A percentile compares a stretch with the other conserved stretches of the same genome.
Conservation (phyloP, 345 rosid species). For the Bruguiera parviflora region DNA sequence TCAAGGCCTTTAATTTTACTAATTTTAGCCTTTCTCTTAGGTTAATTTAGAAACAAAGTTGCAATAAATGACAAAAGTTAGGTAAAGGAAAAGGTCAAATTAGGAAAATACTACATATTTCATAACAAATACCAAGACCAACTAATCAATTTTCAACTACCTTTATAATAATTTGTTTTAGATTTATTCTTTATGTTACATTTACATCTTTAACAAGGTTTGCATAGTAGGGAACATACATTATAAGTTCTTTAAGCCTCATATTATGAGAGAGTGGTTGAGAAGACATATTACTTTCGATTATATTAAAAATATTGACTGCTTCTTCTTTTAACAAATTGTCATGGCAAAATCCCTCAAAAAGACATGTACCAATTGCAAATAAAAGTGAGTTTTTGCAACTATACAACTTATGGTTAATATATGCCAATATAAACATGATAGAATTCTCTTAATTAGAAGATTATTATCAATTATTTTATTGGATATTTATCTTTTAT, state of each 20-base stretch:
- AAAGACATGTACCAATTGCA: slow-evolving; percentile 50
- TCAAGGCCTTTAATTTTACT: slow-evolving; percentile 71
- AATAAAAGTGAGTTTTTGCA: slow-evolving; percentile 2
- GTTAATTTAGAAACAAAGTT: slow-evolving; percentile 92
- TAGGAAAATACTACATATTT: not conserved
- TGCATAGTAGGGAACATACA: slow-evolving; percentile 62
- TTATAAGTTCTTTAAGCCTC: slow-evolving; percentile 69
- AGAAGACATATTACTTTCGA: slow-evolving; percentile 51
- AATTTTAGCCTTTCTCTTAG: slow-evolving; percentile 61
- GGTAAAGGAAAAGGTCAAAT: not conserved
- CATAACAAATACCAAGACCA: not conserved
- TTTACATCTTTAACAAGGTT: slow-evolving; percentile 72
- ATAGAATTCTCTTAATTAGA: too few relatives aligned
- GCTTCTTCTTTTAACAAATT: slow-evolving; percentile 82
- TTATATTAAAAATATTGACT: slow-evolving; percentile 49
- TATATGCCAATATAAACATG: not conserved
- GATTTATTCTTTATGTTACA: slow-evolving; percentile 57
- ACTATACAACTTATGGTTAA: not conserved
- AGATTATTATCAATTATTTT: too few relatives aligned
- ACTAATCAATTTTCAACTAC: slow-evolving; percentile 36
- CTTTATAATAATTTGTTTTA: slow-evolving; percentile 87
- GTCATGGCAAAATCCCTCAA: slow-evolving; percentile 89
- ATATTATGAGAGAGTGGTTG: slow-evolving; percentile 57
- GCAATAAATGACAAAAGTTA: slow-evolving; percentile 30
- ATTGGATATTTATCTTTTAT: too few relatives aligned